Percentiles rank a stretch among this genome's conserved stretches.
These are phyloP conservation scores for Sonneratia caseolaris DNA, from an alignment of 345 rosid genomes.

Conservation along the genomic window DNA sequence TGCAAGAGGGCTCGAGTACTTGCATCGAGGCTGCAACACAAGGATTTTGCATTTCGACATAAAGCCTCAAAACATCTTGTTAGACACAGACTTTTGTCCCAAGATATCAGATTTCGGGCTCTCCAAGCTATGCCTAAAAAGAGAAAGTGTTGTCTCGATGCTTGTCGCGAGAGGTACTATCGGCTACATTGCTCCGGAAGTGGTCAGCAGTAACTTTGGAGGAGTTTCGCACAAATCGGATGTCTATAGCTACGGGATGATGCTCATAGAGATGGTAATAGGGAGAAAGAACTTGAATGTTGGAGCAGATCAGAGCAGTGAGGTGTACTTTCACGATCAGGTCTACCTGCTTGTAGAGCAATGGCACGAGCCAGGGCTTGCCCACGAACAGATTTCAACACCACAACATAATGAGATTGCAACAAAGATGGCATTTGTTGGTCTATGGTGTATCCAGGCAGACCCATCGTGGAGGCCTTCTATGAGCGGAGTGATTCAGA, in stretches of 20 bases:
- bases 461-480: constrained; percentile 6
- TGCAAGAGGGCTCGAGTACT: constrained; percentile 34
- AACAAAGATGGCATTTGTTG: constrained; percentile 9
- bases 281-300: constrained; percentile 10
- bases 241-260: constrained; percentile 44
- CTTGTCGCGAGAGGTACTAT: constrained; percentile 19
- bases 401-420: not conserved
- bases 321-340: constrained; percentile 26
- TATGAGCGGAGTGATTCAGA: constrained; percentile 9
- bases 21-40: constrained; percentile 32
- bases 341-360: constrained; percentile 23
- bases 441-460: constrained; percentile 10
- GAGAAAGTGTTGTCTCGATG: constrained; percentile 25
- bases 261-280: constrained; percentile 34
- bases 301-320: constrained; percentile 13
- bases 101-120: constrained; percentile 40
- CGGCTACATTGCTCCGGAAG: constrained; percentile 38
- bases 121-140: constrained; percentile 25
- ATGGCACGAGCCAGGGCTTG: not conserved
- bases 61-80: constrained; percentile 34
- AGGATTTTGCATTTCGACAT: constrained; percentile 41
- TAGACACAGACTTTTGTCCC: constrained; percentile 12
- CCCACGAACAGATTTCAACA: constrained; percentile 2
- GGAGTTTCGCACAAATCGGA: constrained; percentile 33
- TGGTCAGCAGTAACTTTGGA: constrained; percentile 24